These are phyloP conservation scores for Solanum neorickii DNA, from an alignment of 257 asterid genomes.

Conservation along the genomic window DNA sequence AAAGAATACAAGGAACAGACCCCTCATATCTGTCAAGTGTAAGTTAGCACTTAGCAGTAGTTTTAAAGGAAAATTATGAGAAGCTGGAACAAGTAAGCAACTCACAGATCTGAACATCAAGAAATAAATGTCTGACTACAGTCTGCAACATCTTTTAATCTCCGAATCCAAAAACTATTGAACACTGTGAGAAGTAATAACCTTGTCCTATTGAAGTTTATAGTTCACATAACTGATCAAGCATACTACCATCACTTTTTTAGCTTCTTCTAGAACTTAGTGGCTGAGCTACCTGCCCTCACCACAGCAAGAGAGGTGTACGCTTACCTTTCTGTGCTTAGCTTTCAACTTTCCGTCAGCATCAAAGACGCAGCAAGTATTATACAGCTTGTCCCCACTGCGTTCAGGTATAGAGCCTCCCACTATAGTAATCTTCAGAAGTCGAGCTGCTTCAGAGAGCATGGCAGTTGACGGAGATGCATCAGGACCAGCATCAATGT, in stretches of 20 bases:
- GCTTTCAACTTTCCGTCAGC: slow-evolving; percentile 84
- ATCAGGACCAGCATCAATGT: slow-evolving; percentile 79
- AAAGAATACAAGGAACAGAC: background rate
- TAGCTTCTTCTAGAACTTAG: background rate
- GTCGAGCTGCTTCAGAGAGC: slow-evolving; percentile 72
- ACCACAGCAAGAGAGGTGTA: background rate
- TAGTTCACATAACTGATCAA: background rate
- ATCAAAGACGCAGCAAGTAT: slow-evolving; percentile 85
- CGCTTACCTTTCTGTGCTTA: slow-evolving; percentile 82
- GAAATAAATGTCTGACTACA: background rate
- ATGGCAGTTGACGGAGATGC: slow-evolving; percentile 89
- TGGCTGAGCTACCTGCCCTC: background rate
- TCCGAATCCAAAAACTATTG: background rate
- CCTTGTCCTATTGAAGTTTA: background rate
- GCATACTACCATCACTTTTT: background rate
- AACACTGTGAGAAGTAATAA: background rate
- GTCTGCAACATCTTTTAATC: background rate
- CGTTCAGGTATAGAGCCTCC: slow-evolving; percentile 97
- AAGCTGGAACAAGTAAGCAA: background rate
- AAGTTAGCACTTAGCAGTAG: background rate
- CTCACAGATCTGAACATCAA: background rate
- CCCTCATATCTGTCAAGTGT: background rate
- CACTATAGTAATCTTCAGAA: slow-evolving; percentile 60
- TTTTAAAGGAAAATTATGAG: background rate
- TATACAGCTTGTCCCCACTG: slow-evolving; percentile 69